These are phyloP conservation scores for Aegilops bicornis DNA, from an alignment of 176 grass and related monocot species.

Conservation along the genomic window DNA sequence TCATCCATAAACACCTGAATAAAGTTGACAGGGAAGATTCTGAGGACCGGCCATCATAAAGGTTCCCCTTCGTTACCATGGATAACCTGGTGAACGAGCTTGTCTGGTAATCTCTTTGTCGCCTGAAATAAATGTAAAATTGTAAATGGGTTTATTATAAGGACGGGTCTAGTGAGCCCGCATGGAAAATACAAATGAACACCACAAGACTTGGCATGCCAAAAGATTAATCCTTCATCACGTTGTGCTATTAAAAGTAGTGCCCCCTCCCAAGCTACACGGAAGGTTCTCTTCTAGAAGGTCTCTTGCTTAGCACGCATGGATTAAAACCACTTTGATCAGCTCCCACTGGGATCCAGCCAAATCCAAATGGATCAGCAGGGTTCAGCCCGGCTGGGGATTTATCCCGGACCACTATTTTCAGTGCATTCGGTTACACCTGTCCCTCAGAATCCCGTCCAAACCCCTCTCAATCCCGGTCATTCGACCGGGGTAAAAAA, in stretches of 20 bases:
- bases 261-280: neutral
- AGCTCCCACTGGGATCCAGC: neutral
- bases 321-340: neutral
- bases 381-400: neutral
- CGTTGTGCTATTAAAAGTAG: neutral
- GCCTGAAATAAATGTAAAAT: constrained; percentile 54
- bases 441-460: neutral
- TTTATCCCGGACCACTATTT: neutral
- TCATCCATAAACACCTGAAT: neutral
- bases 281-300: too few species aligned
- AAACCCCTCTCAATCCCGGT: neutral
- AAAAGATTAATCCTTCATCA: neutral
- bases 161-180: neutral
- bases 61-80: constrained; percentile 32
- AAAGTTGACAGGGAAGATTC: neutral
- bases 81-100: constrained; percentile 68
- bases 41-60: neutral
- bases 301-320: neutral
- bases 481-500: neutral
- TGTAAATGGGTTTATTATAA: neutral
- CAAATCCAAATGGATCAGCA: neutral
- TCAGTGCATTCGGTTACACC: neutral
- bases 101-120: constrained; percentile 63
- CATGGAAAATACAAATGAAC: constrained; percentile 5
- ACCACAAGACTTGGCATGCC: neutral